A percentile compares a stretch with the other conserved stretches of the same genome.
phyloP scores from a whole-genome alignment of 1,139 yeast species.

The Lodderomyces theae region DNA sequence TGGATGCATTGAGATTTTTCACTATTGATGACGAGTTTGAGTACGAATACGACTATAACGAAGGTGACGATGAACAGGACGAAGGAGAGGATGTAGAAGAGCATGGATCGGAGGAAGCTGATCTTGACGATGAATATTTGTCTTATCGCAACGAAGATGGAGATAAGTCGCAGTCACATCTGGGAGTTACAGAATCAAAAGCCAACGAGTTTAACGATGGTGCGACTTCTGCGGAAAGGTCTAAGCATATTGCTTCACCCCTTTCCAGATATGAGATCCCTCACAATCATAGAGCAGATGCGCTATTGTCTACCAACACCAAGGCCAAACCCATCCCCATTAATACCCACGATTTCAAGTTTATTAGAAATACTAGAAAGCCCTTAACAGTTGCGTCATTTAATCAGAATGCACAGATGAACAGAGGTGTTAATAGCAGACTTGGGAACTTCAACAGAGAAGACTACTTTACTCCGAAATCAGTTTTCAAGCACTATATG shows the following conservation, averaged over 20 bases:
- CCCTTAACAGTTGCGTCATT: slow-evolving; percentile 63
- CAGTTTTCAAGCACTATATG: slow-evolving; percentile 68
- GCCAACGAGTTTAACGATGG: neutral
- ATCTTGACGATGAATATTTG: slow-evolving; percentile 6
- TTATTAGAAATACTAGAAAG: slow-evolving; percentile 51
- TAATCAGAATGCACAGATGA: slow-evolving; percentile 33
- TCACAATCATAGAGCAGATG: slow-evolving; percentile 47
- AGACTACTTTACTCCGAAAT: slow-evolving; percentile 75
- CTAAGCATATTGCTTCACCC: slow-evolving; percentile 8
- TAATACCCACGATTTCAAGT: slow-evolving; percentile 28
- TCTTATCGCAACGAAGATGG: slow-evolving; percentile 1
- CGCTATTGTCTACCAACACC: slow-evolving; percentile 40
- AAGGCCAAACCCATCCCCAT: slow-evolving; percentile 47
- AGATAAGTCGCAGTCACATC: neutral
- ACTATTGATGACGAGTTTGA: slow-evolving; percentile 80
- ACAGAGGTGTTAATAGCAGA: slow-evolving; percentile 18
- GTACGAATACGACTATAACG: slow-evolving; percentile 47
- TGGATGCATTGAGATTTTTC: slow-evolving; percentile 60
- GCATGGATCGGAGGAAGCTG: slow-evolving; percentile 18
- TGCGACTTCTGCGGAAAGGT: neutral
- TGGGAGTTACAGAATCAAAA: slow-evolving; percentile 1
- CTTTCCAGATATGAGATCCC: slow-evolving; percentile 22
- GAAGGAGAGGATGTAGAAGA: slow-evolving; percentile 15
- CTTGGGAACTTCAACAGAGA: slow-evolving; percentile 52
- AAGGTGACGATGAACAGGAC: slow-evolving; percentile 21